Conservation (phyloP, 1,284 basidiomycete genomes). For the Trametes hirsuta region DNA sequence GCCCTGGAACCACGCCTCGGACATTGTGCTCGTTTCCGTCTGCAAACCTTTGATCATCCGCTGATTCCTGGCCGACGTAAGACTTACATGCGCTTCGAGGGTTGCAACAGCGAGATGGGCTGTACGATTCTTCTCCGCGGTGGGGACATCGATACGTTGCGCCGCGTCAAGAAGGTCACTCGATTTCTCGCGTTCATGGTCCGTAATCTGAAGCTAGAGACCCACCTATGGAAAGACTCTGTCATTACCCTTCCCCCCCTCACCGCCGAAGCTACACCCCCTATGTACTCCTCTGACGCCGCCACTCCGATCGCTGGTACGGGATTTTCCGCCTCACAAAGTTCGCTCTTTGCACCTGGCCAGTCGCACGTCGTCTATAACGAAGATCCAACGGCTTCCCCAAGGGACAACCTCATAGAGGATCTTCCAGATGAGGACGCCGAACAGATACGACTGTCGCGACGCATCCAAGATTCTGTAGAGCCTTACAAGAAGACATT, state of each 20-base stretch:
- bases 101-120: conserved; percentile 89
- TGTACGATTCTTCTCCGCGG: conserved; percentile 94
- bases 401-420: conserved; percentile 39
- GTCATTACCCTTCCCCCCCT: conserved; percentile 80
- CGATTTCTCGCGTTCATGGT: conserved; percentile 92
- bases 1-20: conserved; percentile 91
- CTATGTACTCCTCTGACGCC: conserved; percentile 27
- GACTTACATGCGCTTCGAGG: conserved; percentile 97
- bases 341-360: conserved; percentile 3
- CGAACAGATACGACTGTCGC: conserved; percentile 67
- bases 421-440: conserved; percentile 71
- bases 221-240: conserved; percentile 93
- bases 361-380: conserved; percentile 11
- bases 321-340: conserved; percentile 10
- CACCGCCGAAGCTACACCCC: conserved; percentile 65
- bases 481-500: conserved; percentile 84
- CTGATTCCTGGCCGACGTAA: conserved; percentile 91
- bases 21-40: conserved; percentile 84
- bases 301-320: conserved; percentile 18
- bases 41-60: conserved; percentile 94
- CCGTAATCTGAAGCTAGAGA: conserved; percentile 91
- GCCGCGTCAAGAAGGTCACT: conserved; percentile 90
- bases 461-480: conserved; percentile 76
- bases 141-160: conserved; percentile 80
- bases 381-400: conserved; percentile 27